Evolutionary conservation across 495 filamentous ascomycete species (phyloP).

Genomic region (Aspergillus panamensis): DNA sequence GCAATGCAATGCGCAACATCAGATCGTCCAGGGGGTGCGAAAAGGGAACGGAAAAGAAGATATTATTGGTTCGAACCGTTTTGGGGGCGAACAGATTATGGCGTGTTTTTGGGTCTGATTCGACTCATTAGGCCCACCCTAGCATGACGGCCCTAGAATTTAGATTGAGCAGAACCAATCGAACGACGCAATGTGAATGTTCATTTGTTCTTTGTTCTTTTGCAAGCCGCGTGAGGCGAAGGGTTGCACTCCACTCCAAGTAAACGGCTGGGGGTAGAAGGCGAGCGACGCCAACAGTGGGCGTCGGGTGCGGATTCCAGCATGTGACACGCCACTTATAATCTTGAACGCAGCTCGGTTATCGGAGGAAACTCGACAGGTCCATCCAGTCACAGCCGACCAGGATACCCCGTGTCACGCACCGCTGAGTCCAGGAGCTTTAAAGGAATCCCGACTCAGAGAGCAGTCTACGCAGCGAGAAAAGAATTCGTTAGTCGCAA

Average conservation of each 20-base stretch:
- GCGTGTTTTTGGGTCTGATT: background rate
- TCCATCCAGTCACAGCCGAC: constrained; percentile 15
- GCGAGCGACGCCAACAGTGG: background rate
- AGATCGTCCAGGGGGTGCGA: background rate
- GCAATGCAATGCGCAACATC: background rate
- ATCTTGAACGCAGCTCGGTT: constrained; percentile 9
- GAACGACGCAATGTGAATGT: background rate
- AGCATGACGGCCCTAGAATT: background rate
- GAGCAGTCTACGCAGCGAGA: constrained; percentile 54
- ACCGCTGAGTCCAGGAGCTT: constrained; percentile 21
- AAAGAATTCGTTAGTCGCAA: constrained; percentile 39
- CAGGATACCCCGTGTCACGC: constrained; percentile 15
- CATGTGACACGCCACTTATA: constrained; percentile 11
- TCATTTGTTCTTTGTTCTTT: constrained; percentile 8
- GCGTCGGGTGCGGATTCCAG: background rate
- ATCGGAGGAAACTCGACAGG: constrained; percentile 6
- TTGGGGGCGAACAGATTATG: background rate
- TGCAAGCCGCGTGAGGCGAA: constrained; percentile 13
- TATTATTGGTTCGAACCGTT: background rate
- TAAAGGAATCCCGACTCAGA: constrained; percentile 75
- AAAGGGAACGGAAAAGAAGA: background rate
- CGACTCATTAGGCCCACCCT: too few species aligned
- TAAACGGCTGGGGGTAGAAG: background rate
- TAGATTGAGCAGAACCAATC: background rate
- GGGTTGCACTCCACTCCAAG: constrained; percentile 10